Evolutionary conservation across 352 stramenopile genomes (phyloP), one percentile per base, ranked within the genome.

Genomic region (Phytophthora brassicae): DNA sequence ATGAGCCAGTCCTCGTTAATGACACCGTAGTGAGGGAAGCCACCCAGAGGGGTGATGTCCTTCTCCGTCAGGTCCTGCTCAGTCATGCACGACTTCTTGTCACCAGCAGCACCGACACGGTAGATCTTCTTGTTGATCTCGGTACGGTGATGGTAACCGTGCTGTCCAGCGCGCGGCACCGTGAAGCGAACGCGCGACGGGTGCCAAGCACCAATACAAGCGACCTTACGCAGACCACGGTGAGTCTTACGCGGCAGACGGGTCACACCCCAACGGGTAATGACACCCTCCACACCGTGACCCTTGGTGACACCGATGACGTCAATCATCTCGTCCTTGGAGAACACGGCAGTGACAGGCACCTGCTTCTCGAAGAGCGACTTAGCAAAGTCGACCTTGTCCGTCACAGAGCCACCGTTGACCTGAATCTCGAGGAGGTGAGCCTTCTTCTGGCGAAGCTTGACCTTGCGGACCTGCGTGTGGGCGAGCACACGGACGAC

Each of bases 111-210:
- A 80, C 97, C 98, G 49, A 99, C 94, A 60, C 97, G 96, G 94
- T 99, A 99, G 64, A 99, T 98, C 93, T 99, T 99, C 89, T 99
- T 99, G 96, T 99, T 99, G 70, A 99, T 96, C 88, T 99, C 98
- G 48, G 97, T 99, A 93, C 98, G 96, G 90, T 99, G 98, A 84
- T 99, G 97, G 93, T 99, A 99, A 80, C 98, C 98, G 81, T 99
- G 92, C 83, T 99, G 98, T 98, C 98, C 98, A 64, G 97, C 96
- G 86, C 98, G 97, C 59, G 98, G 90, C 51, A 99, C 97, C 67
- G 96, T 99, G 74, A 94, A 98, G 64, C 90, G 94, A 55, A 99
- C 97, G 86, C 97, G 97, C 73, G 97, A 93, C 81, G 98, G 98
- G 85, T 99, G 98, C 98, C 98, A 99, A 51, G 98, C 97, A 91